A percentile compares a stretch with the other conserved stretches of the same genome.
Evolutionary conservation across 2,329 filamentous ascomycete genomes (phyloP).

Genomic region (Fusarium falciforme): DNA sequence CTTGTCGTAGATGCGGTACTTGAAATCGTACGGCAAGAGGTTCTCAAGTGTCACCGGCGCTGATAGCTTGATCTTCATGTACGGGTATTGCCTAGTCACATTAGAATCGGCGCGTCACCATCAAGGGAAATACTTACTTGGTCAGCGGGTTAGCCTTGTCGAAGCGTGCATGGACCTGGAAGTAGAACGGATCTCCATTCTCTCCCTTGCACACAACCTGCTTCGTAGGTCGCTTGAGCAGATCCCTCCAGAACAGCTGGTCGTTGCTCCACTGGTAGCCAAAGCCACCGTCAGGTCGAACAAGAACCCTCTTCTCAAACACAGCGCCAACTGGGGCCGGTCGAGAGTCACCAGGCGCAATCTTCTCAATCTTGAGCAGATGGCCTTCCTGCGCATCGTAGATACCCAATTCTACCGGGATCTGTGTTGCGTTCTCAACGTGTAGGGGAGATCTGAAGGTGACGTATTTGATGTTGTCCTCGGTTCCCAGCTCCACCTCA

Average conservation of each 20-base stretch:
- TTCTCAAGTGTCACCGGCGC: constrained; percentile 96
- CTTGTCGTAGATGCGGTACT: constrained; percentile 98
- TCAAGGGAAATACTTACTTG: constrained; percentile 58
- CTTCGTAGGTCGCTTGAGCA: constrained; percentile 84
- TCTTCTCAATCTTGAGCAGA: constrained; percentile 97
- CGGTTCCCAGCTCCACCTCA: constrained; percentile 87
- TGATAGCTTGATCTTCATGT: constrained; percentile 92
- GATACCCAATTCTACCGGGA: constrained; percentile 92
- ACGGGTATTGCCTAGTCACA: constrained; percentile 79
- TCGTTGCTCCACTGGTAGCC: constrained; percentile 96
- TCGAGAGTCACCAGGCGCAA: constrained; percentile 88
- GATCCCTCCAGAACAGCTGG: constrained; percentile 90
- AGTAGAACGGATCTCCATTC: constrained; percentile 91
- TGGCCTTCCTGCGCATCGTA: constrained; percentile 89
- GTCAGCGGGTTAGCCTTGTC: constrained; percentile 87
- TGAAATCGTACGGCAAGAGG: constrained; percentile 95
- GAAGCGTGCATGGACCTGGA: constrained; percentile 90
- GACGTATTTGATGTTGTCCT: constrained; percentile 95
- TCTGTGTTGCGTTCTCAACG: constrained; percentile 96
- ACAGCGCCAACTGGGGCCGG: constrained; percentile 93
- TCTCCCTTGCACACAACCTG: constrained; percentile 92
- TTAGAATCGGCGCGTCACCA: constrained; percentile 20
- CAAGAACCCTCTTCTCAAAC: constrained; percentile 86
- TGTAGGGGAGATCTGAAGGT: constrained; percentile 92
- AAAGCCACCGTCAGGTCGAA: constrained; percentile 94